Conservation (phyloP, 345 rosid species). For the Populus pruinosa region DNA sequence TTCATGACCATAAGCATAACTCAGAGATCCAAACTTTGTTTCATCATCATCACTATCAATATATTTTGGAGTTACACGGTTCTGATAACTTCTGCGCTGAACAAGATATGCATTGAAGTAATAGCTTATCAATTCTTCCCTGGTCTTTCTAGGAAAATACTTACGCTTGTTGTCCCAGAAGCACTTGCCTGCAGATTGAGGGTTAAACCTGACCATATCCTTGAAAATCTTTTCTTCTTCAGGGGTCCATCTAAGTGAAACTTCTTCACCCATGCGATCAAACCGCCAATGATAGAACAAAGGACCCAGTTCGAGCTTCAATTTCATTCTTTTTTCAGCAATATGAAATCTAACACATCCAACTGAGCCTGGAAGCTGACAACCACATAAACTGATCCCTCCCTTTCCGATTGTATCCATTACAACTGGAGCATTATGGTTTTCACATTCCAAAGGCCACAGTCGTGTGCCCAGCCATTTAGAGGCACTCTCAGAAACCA, state of each 20-base stretch:
- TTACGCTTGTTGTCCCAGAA: constrained; percentile 19
- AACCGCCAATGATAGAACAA: constrained; percentile 25
- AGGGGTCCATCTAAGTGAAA: constrained; percentile 29
- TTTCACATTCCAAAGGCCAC: constrained; percentile 19
- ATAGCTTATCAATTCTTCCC: constrained; percentile 28
- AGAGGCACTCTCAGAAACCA: constrained; percentile 13
- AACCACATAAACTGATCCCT: constrained; percentile 21
- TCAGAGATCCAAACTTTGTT: constrained; percentile 25
- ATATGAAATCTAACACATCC: constrained; percentile 29
- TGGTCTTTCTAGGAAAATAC: constrained; percentile 21
- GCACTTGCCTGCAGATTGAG: constrained; percentile 16
- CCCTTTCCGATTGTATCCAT: constrained; percentile 23
- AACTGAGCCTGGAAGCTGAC: constrained; percentile 22
- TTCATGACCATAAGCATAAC: constrained; percentile 43
- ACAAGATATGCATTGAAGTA: constrained; percentile 28
- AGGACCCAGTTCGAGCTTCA: constrained; percentile 29
- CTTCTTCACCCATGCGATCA: constrained; percentile 29
- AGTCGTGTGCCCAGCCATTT: constrained; percentile 30
- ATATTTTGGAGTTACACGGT: constrained; percentile 28
- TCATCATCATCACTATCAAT: constrained; percentile 30
- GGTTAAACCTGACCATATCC: constrained; percentile 23
- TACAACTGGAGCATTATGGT: not conserved
- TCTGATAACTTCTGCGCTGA: constrained; percentile 30
- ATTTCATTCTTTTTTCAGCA: constrained; percentile 29
- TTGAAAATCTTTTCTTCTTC: constrained; percentile 23